These are phyloP conservation scores for Yamadazyma sp. DNA, from an alignment of 1,139 yeast genomes.

Conservation along the genomic window DNA sequence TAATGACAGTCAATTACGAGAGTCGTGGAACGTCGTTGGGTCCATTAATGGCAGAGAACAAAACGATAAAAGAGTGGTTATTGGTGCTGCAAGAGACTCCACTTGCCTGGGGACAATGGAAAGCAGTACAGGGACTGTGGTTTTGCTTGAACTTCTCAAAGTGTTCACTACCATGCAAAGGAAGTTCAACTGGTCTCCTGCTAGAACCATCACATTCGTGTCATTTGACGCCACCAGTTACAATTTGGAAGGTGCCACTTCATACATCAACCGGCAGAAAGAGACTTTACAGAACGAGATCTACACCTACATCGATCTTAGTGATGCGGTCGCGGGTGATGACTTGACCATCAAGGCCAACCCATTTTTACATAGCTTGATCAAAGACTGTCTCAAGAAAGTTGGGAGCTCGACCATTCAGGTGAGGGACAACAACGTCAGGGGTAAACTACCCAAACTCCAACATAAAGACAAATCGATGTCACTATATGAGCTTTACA, in stretches of 20 bases:
- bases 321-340: conserved; percentile 69
- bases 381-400: conserved; percentile 40
- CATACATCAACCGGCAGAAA: conserved; percentile 65
- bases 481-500: conserved; percentile 29
- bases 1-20: conserved; percentile 23
- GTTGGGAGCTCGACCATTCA: conserved; percentile 23
- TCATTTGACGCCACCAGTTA: conserved; percentile 87
- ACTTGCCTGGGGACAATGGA: conserved; percentile 72
- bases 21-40: conserved; percentile 75
- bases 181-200: conserved; percentile 76
- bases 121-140: conserved; percentile 75
- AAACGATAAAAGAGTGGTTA: conserved; percentile 65
- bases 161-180: conserved; percentile 67
- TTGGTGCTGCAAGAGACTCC: conserved; percentile 86
- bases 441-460: conserved; percentile 2
- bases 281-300: conserved; percentile 60
- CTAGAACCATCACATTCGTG: conserved; percentile 77
- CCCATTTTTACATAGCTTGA: conserved; percentile 57
- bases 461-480: conserved; percentile 11
- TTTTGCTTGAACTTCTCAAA: conserved; percentile 70
- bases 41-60: conserved; percentile 82
- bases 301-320: conserved; percentile 74
- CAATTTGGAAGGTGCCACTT: conserved; percentile 82
- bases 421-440: conserved; percentile 3
- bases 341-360: conserved; percentile 59